phyloP scores from a whole-genome alignment of 257 asterid species.

The Ilex asprella region DNA sequence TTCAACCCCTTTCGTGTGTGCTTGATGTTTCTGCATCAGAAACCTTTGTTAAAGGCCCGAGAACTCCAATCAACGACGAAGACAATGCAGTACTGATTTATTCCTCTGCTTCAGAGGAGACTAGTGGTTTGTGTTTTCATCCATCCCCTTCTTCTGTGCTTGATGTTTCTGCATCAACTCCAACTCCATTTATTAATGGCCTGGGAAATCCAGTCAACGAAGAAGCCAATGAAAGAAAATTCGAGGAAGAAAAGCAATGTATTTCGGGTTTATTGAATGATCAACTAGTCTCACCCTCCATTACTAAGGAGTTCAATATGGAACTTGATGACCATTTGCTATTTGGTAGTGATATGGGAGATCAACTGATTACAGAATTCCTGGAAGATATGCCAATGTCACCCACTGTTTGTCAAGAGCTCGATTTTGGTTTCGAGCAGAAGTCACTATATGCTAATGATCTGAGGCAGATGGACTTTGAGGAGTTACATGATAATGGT shows the following conservation, averaged over 20 bases:
- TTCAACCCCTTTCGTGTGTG: too few species aligned
- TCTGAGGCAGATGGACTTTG: constrained; percentile 19
- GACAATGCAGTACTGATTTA: too few species aligned
- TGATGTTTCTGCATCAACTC: too few species aligned
- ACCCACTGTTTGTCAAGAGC: constrained; percentile 11
- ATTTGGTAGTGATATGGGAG: background rate
- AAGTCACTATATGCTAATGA: constrained; percentile 10
- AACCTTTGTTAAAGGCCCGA: too few species aligned
- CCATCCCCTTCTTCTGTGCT: too few species aligned
- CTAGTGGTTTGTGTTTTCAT: too few species aligned
- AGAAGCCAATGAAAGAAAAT: background rate
- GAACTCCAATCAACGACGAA: too few species aligned
- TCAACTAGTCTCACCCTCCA: background rate
- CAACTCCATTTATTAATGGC: too few species aligned
- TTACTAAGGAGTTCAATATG: background rate
- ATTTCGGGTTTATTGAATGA: background rate
- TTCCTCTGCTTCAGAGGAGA: too few species aligned
- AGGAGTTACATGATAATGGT: constrained; percentile 7
- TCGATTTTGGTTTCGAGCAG: constrained; percentile 14
- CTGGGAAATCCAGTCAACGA: background rate
- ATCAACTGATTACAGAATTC: background rate
- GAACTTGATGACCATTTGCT: background rate
- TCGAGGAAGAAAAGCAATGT: background rate
- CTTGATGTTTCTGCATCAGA: too few species aligned
- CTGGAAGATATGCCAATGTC: constrained; percentile 2